phyloP scores from a whole-genome alignment of 2,329 filamentous ascomycete species.

The Ophiocordyceps camponoti-rufipedis region DNA sequence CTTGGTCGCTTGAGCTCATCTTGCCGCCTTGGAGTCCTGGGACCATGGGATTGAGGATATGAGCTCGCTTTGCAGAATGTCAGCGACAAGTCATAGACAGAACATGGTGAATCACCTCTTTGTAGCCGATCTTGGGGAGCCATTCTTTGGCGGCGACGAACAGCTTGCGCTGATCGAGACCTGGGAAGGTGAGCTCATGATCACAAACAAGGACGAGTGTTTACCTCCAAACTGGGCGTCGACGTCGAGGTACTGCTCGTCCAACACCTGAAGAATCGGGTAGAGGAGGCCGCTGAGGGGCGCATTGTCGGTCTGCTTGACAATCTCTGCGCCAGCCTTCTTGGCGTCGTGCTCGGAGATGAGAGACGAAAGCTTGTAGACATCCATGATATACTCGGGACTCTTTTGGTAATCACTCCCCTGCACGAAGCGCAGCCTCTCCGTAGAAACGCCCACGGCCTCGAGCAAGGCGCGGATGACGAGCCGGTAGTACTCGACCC shows the following conservation, averaged over 20 bases:
- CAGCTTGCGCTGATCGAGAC: slow-evolving; percentile 71
- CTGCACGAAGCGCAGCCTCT: slow-evolving; percentile 65
- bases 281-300: slow-evolving; percentile 34
- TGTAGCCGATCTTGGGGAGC: slow-evolving; percentile 73
- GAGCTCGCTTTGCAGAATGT: slow-evolving; percentile 13
- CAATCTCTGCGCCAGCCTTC: slow-evolving; percentile 81
- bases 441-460: slow-evolving; percentile 60
- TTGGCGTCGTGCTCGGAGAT: slow-evolving; percentile 67
- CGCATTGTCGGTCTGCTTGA: slow-evolving; percentile 75
- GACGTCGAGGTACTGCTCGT: slow-evolving; percentile 75
- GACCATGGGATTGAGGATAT: slow-evolving; percentile 55
- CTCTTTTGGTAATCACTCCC: slow-evolving; percentile 68
- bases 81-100: not conserved
- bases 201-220: not conserved
- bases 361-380: slow-evolving; percentile 56
- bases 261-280: slow-evolving; percentile 57
- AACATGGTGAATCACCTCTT: slow-evolving; percentile 23
- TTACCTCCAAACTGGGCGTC: slow-evolving; percentile 73
- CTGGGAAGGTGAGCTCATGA: slow-evolving; percentile 3
- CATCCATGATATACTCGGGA: slow-evolving; percentile 67
- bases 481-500: slow-evolving; percentile 68
- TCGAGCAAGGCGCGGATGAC: slow-evolving; percentile 58
- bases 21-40: slow-evolving; percentile 71
- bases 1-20: slow-evolving; percentile 62
- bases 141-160: slow-evolving; percentile 74